phyloP scores from a whole-genome alignment of 148 eudicot genomes.

The Spergularia bocconei region DNA sequence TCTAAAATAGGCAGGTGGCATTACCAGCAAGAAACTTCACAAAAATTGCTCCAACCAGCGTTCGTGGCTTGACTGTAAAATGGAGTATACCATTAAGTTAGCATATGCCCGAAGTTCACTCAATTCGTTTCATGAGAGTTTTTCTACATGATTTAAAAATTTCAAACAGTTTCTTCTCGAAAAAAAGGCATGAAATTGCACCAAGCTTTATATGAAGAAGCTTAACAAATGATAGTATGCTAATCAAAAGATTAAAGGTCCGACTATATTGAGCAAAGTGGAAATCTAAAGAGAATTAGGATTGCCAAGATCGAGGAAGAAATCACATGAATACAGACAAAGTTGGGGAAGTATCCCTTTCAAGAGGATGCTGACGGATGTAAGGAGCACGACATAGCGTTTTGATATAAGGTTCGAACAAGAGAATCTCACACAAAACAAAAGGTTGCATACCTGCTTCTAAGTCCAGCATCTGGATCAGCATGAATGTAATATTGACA shows the following conservation, averaged over 20 bases:
- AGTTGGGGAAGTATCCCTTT: neutral
- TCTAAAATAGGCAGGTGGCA: neutral
- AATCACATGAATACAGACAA: neutral
- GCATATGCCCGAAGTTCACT: neutral
- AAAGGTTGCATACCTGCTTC: conserved; percentile 62
- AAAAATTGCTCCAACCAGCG: conserved; percentile 78
- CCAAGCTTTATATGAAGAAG: neutral
- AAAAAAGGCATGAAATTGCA: neutral
- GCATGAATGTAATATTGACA: conserved; percentile 93
- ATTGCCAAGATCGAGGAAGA: conserved; percentile 1
- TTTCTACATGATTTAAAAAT: neutral
- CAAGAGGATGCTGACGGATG: neutral
- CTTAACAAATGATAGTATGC: neutral
- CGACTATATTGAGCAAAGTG: neutral
- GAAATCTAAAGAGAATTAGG: neutral
- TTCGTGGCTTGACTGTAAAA: conserved; percentile 70
- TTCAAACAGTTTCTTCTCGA: neutral
- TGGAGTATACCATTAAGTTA: conserved; percentile 11
- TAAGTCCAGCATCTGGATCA: conserved; percentile 93
- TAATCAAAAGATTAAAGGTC: neutral
- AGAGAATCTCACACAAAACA: conserved; percentile 1
- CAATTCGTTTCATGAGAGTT: too few species aligned
- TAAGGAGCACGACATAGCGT: neutral
- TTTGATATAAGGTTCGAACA: neutral
- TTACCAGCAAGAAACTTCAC: conserved; percentile 82